Evolutionary conservation across 2,329 filamentous ascomycete genomes (phyloP).

Genomic region (Trichocomaceae sp.): DNA sequence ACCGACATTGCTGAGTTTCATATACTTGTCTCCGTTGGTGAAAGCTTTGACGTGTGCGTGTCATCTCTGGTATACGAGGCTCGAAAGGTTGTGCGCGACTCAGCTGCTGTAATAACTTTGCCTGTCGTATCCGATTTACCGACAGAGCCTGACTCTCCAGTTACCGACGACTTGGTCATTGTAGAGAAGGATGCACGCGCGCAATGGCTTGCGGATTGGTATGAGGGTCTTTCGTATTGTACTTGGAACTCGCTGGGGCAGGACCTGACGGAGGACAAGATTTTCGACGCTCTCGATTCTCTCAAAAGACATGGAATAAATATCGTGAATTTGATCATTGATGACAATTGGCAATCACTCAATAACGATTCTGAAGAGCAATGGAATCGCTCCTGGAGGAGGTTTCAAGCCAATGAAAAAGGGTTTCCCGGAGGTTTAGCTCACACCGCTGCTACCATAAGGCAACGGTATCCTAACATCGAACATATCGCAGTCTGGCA

Average conservation of each 20-base stretch:
- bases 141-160: conserved; percentile 24
- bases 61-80: conserved; percentile 83
- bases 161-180: conserved; percentile 37
- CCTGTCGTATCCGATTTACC: conserved; percentile 15
- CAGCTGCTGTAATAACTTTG: conserved; percentile 16
- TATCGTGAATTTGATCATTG: conserved; percentile 82
- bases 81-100: conserved; percentile 52
- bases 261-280: conserved; percentile 69
- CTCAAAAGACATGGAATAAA: conserved; percentile 67
- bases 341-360: conserved; percentile 92
- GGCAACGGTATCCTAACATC: conserved; percentile 62
- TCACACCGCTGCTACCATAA: conserved; percentile 61
- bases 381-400: conserved; percentile 57
- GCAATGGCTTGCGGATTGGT: conserved; percentile 78
- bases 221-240: conserved; percentile 88
- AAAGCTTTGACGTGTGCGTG: conserved; percentile 67
- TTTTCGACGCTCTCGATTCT: conserved; percentile 66
- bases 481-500: conserved; percentile 92
- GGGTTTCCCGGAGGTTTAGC: conserved; percentile 77
- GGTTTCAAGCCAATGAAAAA: conserved; percentile 76
- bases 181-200: conserved; percentile 36
- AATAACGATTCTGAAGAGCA: conserved; percentile 50
- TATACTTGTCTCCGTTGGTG: conserved; percentile 64
- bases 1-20: conserved; percentile 48
- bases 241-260: conserved; percentile 95